Conservation (phyloP, 2,329 filamentous ascomycete genomes). For the Aspergillus pseudonomiae region DNA sequence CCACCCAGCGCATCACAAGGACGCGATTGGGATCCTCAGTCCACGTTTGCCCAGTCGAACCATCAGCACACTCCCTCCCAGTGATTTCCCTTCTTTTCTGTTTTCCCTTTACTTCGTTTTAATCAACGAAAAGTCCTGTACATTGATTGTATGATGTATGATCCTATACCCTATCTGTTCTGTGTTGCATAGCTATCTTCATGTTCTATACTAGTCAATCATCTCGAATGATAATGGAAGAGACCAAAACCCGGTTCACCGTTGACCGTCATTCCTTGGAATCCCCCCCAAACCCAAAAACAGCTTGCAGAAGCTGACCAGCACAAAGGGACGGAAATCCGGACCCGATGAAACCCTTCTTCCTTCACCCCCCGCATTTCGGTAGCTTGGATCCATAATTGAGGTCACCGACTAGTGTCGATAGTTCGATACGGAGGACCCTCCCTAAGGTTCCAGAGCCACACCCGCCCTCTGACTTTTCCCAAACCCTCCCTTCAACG, state of each 20-base stretch:
- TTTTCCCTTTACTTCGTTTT: background rate
- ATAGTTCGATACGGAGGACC: background rate
- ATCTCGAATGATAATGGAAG: background rate
- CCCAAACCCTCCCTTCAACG: background rate
- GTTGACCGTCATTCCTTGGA: background rate
- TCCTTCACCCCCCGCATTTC: background rate
- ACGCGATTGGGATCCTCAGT: slow-evolving; percentile 41
- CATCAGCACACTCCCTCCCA: background rate
- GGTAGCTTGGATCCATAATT: background rate
- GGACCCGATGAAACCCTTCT: background rate
- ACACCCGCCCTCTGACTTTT: background rate
- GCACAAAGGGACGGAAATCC: background rate
- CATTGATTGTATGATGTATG: slow-evolving; percentile 9
- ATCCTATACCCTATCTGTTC: slow-evolving; percentile 9
- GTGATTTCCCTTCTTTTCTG: background rate
- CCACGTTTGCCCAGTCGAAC: slow-evolving; percentile 36
- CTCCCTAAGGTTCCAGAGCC: background rate
- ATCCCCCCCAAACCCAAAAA: background rate
- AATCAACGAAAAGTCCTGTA: slow-evolving; percentile 8
- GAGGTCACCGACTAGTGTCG: background rate
- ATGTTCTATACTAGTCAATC: background rate
- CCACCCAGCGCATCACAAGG: slow-evolving; percentile 38
- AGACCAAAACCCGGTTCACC: background rate
- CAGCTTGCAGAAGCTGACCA: background rate
- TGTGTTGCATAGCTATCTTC: background rate